Percentiles rank a stretch among this genome's conserved stretches.
phyloP scores from a whole-genome alignment of 495 filamentous ascomycete genomes.

The Penicillium coffeae region DNA sequence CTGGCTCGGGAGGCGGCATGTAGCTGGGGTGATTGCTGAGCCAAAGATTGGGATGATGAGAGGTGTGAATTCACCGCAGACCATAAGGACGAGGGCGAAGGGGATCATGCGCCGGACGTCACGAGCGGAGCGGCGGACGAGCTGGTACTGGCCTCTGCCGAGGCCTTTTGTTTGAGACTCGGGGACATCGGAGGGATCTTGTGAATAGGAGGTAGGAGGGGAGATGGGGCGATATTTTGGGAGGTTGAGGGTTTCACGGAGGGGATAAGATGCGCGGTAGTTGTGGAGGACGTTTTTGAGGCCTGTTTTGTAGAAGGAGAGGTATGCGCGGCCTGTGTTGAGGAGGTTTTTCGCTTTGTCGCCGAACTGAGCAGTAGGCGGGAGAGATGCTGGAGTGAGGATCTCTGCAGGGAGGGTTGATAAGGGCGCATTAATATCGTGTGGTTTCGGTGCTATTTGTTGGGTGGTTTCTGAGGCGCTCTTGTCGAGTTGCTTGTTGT shows the following conservation, averaged over 20 bases:
- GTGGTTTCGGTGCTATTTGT: slow-evolving; percentile 6
- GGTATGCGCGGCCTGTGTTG: slow-evolving; percentile 41
- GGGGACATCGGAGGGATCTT: not conserved
- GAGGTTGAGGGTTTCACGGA: slow-evolving; percentile 29
- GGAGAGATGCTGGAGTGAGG: slow-evolving; percentile 20
- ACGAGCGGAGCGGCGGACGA: slow-evolving; percentile 58
- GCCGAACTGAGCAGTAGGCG: slow-evolving; percentile 13
- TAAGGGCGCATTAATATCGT: slow-evolving; percentile 36
- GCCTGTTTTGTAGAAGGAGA: slow-evolving; percentile 84
- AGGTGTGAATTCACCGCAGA: slow-evolving; percentile 84
- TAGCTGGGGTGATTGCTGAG: slow-evolving; percentile 64
- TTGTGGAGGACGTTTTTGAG: slow-evolving; percentile 63
- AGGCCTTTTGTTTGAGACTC: slow-evolving; percentile 20
- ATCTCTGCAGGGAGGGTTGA: slow-evolving; percentile 38
- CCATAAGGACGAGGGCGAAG: slow-evolving; percentile 65
- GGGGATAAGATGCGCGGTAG: slow-evolving; percentile 37
- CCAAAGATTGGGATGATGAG: slow-evolving; percentile 66
- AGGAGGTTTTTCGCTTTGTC: slow-evolving; percentile 38
- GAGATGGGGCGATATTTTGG: slow-evolving; percentile 32
- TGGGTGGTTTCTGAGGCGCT: too few species aligned
- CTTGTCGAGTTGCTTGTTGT: slow-evolving; percentile 1
- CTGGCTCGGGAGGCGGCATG: slow-evolving; percentile 78
- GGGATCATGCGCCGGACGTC: slow-evolving; percentile 72
- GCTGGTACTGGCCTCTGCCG: slow-evolving; percentile 59
- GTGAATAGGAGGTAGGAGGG: slow-evolving; percentile 19